These are phyloP conservation scores for Yarrowia sp. DNA, from an alignment of 805 yeast species.

Conservation along the genomic window DNA sequence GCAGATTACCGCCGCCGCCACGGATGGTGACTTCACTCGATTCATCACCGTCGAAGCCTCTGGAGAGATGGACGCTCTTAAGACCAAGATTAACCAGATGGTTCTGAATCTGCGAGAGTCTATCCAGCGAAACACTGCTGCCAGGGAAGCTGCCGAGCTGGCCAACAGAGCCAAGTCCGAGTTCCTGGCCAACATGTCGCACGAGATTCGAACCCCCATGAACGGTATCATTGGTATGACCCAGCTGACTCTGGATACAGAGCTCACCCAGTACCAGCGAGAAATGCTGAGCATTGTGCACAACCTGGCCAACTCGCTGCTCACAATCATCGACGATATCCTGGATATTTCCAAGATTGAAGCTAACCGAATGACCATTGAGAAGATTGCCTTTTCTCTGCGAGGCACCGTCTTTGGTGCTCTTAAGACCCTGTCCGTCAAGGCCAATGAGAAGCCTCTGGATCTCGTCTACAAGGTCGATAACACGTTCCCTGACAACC, in stretches of 20 bases:
- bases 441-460: slow-evolving; percentile 84
- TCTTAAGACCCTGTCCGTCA: slow-evolving; percentile 84
- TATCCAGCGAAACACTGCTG: slow-evolving; percentile 89
- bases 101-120: slow-evolving; percentile 86
- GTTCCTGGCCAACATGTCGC: slow-evolving; percentile 86
- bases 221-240: slow-evolving; percentile 95
- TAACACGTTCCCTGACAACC: slow-evolving; percentile 83
- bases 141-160: slow-evolving; percentile 91
- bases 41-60: slow-evolving; percentile 90
- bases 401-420: slow-evolving; percentile 92
- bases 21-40: slow-evolving; percentile 90
- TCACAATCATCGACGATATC: slow-evolving; percentile 88
- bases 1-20: slow-evolving; percentile 91
- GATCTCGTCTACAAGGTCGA: slow-evolving; percentile 83
- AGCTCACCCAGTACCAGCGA: slow-evolving; percentile 86
- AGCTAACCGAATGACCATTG: slow-evolving; percentile 92
- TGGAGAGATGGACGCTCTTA: slow-evolving; percentile 80
- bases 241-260: slow-evolving; percentile 85
- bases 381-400: slow-evolving; percentile 82
- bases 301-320: slow-evolving; percentile 81
- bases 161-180: slow-evolving; percentile 91
- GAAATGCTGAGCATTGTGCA: slow-evolving; percentile 91
- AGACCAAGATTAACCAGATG: slow-evolving; percentile 73
- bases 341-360: slow-evolving; percentile 92
- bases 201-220: slow-evolving; percentile 89